Base-by-base conservation (phyloP, 345 rosid genomes). In the Arabidopsis suecica region DNA sequence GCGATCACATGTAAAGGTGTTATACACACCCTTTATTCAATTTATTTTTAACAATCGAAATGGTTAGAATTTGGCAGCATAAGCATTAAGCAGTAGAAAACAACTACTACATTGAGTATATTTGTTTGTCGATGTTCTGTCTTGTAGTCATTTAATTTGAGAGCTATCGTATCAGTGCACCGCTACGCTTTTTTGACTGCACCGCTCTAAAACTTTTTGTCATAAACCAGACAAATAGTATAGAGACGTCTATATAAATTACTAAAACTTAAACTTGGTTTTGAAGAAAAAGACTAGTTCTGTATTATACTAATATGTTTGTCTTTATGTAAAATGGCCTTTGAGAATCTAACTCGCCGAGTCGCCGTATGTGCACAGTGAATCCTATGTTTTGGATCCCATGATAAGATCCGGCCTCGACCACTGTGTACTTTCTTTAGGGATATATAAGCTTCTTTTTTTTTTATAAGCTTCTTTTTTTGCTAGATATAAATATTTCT, bases 301-400 rank as follows among this genome's bases (percentile, higher is more conserved):
- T 33, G 61, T 4, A 5, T 0, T 28, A 28, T 28, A 28, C 32
- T 28, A 28, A 57, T 28, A 45, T 30, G 40, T 45, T 5, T 47
- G 56, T 45, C 42, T 64, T 32, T 47, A 47, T 34, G 59, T 22
- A 36, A 13, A 12, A 61, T 47, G 61, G 62, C 55, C 63, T 25
- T 68, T 61, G 69, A 61, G 69, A 25, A 68, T 68, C 63, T 42
- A 75, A 10, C 56, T 68, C 63, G 69, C 56, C 69, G 69, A 10
- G 48, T 68, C 63, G 69, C 56, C 69, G 69, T 68, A 20, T 75
- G 79, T 68, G 69, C 49, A 61, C 69, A 76, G 79, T 76, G 79
- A 75, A 75, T 68, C 79, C 79, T 61, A 76, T 76, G 74, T 61
- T 76, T 20, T 20, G 40, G 79, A 76, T 76, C 79, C 79, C 74